Evolutionary conservation across 2,329 filamentous ascomycete species (phyloP), one percentile per base, ranked within the genome.

Genomic region (Lojkania enalia): DNA sequence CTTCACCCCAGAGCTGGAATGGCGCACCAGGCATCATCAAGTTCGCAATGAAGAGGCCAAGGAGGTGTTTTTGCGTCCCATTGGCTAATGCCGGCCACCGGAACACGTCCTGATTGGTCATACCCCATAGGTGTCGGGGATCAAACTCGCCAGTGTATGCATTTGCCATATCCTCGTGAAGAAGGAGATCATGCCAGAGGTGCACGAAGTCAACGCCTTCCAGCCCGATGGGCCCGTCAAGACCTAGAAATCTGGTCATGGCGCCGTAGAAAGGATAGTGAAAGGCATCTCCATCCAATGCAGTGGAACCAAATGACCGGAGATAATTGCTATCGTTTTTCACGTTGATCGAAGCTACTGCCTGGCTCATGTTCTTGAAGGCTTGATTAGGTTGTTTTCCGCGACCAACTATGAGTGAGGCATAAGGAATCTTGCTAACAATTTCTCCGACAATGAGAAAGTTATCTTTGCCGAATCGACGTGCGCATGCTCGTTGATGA

Each of bases 361-460:
- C 80, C 29, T 73, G 63, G 6, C 73, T 73, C 4, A 75, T 51
- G 27, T 76, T 77, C 6, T 69, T 55, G 0, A 76, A 75, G n/a
- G 70, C 66, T 72, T 79, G 77, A 48, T 77, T 65, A 2, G 80
- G 78, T 43, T 83, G 75, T 53, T 80, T 76, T 20, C 83, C 83
- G 43, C 83, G 76, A 2, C 83, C 83, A n/a, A 85, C 64, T 49
- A 83, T 84, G 33, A 85, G 71, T 1, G 81, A 76, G 1, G 79
- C 82, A 37, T 84, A 76, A 2, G 74, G 78, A 49, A 85, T 83
- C 32, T 82, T 82, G 52, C 77, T 77, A 15, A 82, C 83, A 38
- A 86, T 81, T 66, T 86, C 83, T 35, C 83, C 83, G 2, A 80
- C 76, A 5, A 85, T 71, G 58, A 84, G 81, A 60, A 86, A 86